Evolutionary conservation across 805 yeast species (phyloP), one percentile per base, ranked within the genome.

Genomic region (Candida yuanshanica): DNA sequence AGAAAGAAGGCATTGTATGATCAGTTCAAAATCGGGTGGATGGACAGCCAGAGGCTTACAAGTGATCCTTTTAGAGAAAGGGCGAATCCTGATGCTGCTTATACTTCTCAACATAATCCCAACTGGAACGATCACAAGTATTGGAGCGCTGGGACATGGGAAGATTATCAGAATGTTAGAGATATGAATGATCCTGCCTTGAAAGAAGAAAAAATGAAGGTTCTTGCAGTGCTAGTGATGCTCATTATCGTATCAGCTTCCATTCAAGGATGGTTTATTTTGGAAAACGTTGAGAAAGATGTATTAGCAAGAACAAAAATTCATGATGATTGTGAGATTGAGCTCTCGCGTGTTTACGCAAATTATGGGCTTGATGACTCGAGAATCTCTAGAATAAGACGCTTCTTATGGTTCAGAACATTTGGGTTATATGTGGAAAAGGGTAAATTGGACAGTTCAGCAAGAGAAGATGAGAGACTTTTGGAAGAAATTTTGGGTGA

Each of bases 401-500:
- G 87, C 44, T 80, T 80, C 52, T 48, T 80, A 41, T 75, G 79
- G 79, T 75, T 74, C 51, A 63, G 80, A 50, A 52, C 68, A 0
- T 66, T 56, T 44, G 61, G 64, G 4, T 46, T 61, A 21, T 65
- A 60, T 38, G 45, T 47, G 8, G 49, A 59, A 12, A 50, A 55
- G 32, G 61, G 54, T 1, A 60, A 59, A 17, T 47, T 66, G 16
- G 68, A 65, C 41, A 41, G 51, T n/a, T 64, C 65, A 39, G 64
- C 66, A 4, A 47, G 42, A 18, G 93, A 83, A 59, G 83, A 90
- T 65, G 97, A 90, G 64, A 74, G 74, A 58, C 68, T 87, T 46
- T 72, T 90, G 48, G 91, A 91, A 55, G 77, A 77, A 58, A 69
- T 87, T 44, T 83, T 86, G 33, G 79, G 85, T 53, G 89, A 81